Evolutionary conservation across 805 yeast genomes (phyloP).

Genomic region (Ogataea nonfermentans): DNA sequence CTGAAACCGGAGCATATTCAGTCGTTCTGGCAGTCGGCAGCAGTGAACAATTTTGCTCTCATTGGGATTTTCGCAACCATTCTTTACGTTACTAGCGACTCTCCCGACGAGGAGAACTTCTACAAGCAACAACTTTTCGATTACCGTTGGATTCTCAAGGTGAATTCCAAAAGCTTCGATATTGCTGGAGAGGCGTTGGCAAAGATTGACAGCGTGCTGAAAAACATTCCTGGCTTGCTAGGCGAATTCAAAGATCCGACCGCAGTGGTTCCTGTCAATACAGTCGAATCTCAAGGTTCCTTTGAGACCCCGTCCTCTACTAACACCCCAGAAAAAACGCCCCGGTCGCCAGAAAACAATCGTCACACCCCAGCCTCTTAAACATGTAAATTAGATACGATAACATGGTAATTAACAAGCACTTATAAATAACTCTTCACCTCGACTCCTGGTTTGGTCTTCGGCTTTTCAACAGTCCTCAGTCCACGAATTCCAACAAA

Average conservation of each 20-base stretch:
- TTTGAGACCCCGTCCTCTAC: conserved; percentile 9
- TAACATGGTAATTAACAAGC: neutral
- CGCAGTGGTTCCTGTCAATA: conserved; percentile 2
- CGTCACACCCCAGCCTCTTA: no score
- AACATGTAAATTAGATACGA: no score
- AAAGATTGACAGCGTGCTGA: conserved; percentile 67
- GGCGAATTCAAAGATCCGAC: conserved; percentile 23
- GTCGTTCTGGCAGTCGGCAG: conserved; percentile 86
- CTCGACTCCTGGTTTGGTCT: conserved; percentile 1
- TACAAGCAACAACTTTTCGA: conserved; percentile 70
- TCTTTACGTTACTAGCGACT: conserved; percentile 63
- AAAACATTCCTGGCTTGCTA: conserved; percentile 71
- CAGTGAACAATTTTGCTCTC: conserved; percentile 73
- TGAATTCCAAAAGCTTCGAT: conserved; percentile 71
- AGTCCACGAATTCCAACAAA: conserved; percentile 17
- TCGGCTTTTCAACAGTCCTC: conserved; percentile 1
- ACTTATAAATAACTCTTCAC: conserved; percentile 4
- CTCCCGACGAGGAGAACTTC: conserved; percentile 59
- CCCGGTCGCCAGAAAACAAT: neutral
- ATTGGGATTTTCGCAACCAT: conserved; percentile 89
- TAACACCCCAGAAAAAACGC: conserved; percentile 4
- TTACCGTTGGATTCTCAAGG: conserved; percentile 73
- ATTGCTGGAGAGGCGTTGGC: conserved; percentile 74
- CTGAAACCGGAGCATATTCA: conserved; percentile 80
- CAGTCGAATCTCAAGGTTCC: conserved; percentile 4